Evolutionary conservation across 1,139 yeast species (phyloP), one percentile per base, ranked within the genome.

Genomic region (Saccharomyces hybrid): DNA sequence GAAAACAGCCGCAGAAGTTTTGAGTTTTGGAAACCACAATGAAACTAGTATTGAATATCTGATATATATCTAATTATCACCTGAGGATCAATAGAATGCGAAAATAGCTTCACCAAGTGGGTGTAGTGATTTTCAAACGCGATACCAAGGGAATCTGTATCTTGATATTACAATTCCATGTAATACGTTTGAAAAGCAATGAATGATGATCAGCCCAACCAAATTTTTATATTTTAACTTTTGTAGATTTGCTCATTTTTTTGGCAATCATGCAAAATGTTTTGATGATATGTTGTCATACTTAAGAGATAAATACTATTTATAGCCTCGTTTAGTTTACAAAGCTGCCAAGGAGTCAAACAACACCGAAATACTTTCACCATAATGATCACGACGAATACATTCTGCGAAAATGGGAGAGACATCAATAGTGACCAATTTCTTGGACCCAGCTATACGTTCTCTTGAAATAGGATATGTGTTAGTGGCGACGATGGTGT

Each of bases 371-470:
- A 91, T 91, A 60, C 95, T 86, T 75, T 91, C 98, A 69, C 98
- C 99, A 66, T 91, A 91, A 71, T 95, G 99, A 70, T 93, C 97
- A 75, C 99, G 86, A 76, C 99, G 84, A 60, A 95, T 93, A 73
- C 98, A 93, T 75, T 95, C 99, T 34, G 99, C 98, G 69, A 95
- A 87, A 55, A 93, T 91, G 26, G 96, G 86, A 54, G 97, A 87
- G 50, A 95, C 95, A 69, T 95, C 99, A 65, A 95, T 93, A 51
- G 89, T 87, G 11, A 84, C 84, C 65, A 95, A 78, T 69, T 90
- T 89, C 56, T 79, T 73, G 58, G 82, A 78, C 52, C 75, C 76
- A 52, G 77, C 78, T 53, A 81, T 76, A 63, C 81, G 78, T 54
- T 81, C 85, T 53, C 78, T 77, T n/a, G 84, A 76, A 56, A 91